These are phyloP conservation scores for Schwanniomyces sp. DNA, from an alignment of 805 yeast genomes.

Conservation along the genomic window DNA sequence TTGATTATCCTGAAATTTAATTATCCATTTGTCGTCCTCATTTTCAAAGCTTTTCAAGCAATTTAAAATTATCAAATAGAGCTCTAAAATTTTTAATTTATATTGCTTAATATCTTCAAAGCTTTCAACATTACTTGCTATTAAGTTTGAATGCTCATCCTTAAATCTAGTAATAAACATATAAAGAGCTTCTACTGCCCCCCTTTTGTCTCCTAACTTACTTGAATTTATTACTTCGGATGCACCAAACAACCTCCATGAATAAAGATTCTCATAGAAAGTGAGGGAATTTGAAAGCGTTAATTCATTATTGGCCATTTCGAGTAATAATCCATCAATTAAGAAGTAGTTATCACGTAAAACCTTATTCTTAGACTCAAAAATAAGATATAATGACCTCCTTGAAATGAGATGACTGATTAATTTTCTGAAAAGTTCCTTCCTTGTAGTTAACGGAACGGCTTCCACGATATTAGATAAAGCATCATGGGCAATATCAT, in stretches of 20 bases:
- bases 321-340: constrained; percentile 32
- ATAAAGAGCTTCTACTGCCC: constrained; percentile 40
- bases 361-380: constrained; percentile 16
- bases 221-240: constrained; percentile 9
- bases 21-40: constrained; percentile 39
- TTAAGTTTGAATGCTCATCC: constrained; percentile 17
- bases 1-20: constrained; percentile 16
- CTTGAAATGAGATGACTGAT: constrained; percentile 24
- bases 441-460: constrained; percentile 8
- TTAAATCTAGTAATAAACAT: constrained; percentile 36
- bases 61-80: constrained; percentile 41
- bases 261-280: constrained; percentile 37
- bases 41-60: constrained; percentile 32
- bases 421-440: constrained; percentile 20
- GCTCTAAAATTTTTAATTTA: constrained; percentile 39
- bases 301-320: constrained; percentile 31
- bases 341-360: constrained; percentile 25
- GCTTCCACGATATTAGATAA: constrained; percentile 5
- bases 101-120: constrained; percentile 28
- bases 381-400: constrained; percentile 21
- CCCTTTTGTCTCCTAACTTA: constrained; percentile 31
- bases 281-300: constrained; percentile 28
- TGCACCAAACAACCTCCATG: constrained; percentile 40
- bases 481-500: constrained; percentile 17
- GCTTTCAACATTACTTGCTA: constrained; percentile 7